Base-by-base conservation (phyloP, 805 yeast species). In the Candida boleticola region DNA sequence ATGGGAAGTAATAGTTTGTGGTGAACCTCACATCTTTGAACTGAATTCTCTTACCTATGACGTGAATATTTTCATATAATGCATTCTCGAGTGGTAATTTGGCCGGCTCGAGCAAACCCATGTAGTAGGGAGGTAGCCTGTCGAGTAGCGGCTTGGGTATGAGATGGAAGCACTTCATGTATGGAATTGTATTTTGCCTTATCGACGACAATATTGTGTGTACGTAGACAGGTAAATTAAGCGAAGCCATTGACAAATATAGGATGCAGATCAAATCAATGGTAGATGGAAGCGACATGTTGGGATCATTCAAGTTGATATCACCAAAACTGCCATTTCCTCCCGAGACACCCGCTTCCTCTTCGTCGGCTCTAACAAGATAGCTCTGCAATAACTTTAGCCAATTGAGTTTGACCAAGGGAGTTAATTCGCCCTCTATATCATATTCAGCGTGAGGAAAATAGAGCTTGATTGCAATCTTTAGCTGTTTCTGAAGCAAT, bases 191-290 rank as follows among this genome's bases (percentile, higher is more conserved):
- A 37, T 75, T 75, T 2, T 62, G 50, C 22, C 66, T 52, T 3
- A 76, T 57, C 58, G 74, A 62, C 3, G 54, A 50, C 19, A 79
- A 51, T 14, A 79, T 56, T 53, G 82, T 85, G 41, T 61, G 58
- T 4, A 74, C 47, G 51, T 74, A 79, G 1, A 82, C 48, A 0
- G 88, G 85, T 17, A 54, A 53, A 22, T 71, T 65, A 47, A 79
- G 49, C 42, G 72, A 69, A 6, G 75, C 46, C n/a, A 76, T 54
- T 2, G 82, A 76, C 37, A 81, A 43, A 54, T 82, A 83, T 16
- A 80, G 59, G 1, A 82, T 51, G 5, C 72, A 49, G 5, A 65
- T 49, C 10, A 57, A 21, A 46, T 70, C 74, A 21, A 58, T 29
- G n/a, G 59, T 45, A n/a, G 40, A 41, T 6, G 63, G 65, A 22